Evolutionary conservation across 2,329 filamentous ascomycete genomes (phyloP).

Genomic region (Mycocentrospora acerina): DNA sequence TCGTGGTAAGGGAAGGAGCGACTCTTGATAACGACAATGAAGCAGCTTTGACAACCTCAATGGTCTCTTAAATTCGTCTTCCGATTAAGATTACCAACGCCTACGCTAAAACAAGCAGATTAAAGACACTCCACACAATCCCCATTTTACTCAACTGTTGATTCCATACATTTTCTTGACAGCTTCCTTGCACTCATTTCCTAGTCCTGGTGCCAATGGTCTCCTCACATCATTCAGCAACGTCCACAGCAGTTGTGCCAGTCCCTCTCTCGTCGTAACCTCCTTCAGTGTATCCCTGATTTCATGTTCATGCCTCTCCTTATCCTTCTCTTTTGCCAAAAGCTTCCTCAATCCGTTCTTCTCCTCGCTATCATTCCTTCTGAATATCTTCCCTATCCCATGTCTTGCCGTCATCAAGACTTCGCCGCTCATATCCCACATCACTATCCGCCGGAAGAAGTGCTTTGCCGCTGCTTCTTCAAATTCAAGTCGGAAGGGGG

Average conservation of each 20-base stretch:
- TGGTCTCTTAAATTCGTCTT: no score
- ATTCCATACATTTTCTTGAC: constrained; percentile 23
- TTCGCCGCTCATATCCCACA: constrained; percentile 23
- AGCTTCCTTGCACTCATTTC: constrained; percentile 16
- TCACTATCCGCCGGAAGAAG: constrained; percentile 21
- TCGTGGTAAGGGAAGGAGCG: not conserved
- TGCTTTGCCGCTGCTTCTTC: constrained; percentile 23
- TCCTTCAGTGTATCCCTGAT: constrained; percentile 21
- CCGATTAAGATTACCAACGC: no score
- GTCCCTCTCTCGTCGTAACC: constrained; percentile 22
- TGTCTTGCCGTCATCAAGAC: constrained; percentile 12
- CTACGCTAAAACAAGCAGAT: no score
- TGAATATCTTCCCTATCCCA: constrained; percentile 8
- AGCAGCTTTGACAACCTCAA: no score
- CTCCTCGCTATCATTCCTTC: constrained; percentile 7
- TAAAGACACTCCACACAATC: no score
- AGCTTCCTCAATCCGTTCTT: constrained; percentile 14
- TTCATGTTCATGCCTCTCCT: constrained; percentile 1
- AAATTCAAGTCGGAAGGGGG: constrained; percentile 10
- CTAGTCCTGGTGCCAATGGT: constrained; percentile 13
- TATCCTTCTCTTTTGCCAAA: constrained; percentile 13
- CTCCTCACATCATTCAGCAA: constrained; percentile 16
- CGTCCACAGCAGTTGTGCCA: constrained; percentile 28
- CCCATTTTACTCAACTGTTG: no score
- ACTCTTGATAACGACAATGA: no score